phyloP scores from a whole-genome alignment of 2,329 filamentous ascomycete genomes.

The Ophiocordyceps unilateralis region DNA sequence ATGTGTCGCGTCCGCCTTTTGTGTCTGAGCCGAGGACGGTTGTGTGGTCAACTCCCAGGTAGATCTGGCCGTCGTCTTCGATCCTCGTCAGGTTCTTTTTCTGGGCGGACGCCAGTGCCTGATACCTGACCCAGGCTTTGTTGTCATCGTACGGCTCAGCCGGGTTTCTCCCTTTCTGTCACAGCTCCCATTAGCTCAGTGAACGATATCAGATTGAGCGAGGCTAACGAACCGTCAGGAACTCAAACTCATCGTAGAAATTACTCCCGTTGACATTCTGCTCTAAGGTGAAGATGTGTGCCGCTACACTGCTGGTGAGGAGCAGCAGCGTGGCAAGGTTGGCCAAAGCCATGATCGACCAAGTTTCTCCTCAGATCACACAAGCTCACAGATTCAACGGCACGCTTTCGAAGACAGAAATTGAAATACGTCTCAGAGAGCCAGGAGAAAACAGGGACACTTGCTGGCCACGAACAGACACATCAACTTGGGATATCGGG shows the following conservation, averaged over 20 bases:
- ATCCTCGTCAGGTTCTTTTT: conserved; percentile 10
- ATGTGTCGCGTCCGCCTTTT: conserved; percentile 27
- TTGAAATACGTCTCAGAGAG: too few species aligned
- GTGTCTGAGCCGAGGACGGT: conserved; percentile 4
- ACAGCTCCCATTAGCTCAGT: neutral
- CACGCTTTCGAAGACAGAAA: neutral
- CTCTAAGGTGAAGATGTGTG: neutral
- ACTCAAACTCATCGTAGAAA: conserved; percentile 27
- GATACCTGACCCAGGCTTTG: conserved; percentile 30
- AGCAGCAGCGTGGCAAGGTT: neutral
- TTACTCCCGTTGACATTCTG: conserved; percentile 13
- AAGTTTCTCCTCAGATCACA: neutral
- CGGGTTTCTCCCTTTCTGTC: conserved; percentile 7
- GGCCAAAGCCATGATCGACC: neutral
- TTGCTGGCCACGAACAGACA: too few species aligned
- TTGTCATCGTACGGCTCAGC: conserved; percentile 8
- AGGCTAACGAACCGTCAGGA: conserved; percentile 6
- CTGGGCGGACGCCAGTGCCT: conserved; percentile 14
- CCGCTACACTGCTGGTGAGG: neutral
- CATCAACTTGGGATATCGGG: neutral
- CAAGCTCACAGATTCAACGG: neutral
- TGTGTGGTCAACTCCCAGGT: conserved; percentile 17
- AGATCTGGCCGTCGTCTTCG: conserved; percentile 12
- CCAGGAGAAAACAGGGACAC: too few species aligned
- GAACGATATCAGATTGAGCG: too few species aligned